phyloP scores from a whole-genome alignment of 345 rosid species.

The Cochlearia excelsa region DNA sequence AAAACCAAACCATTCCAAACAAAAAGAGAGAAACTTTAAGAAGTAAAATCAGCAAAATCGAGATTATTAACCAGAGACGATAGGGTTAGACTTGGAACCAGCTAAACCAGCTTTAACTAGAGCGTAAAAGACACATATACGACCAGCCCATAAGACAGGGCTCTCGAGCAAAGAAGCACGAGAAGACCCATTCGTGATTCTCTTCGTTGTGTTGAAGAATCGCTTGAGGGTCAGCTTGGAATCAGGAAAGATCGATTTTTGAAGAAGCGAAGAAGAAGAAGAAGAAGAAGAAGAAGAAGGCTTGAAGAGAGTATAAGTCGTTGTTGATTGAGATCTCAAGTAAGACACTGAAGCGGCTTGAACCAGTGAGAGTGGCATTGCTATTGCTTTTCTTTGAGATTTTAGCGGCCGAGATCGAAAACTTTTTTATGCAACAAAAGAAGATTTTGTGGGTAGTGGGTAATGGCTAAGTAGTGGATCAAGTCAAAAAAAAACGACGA shows the following conservation, averaged over 20 bases:
- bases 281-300: slow-evolving; percentile 26
- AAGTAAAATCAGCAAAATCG: background rate
- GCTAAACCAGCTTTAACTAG: slow-evolving; percentile 78
- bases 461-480: too few species aligned
- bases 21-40: background rate
- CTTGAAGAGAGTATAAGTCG: background rate
- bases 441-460: too few species aligned
- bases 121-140: slow-evolving; percentile 76
- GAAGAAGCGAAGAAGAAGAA: slow-evolving; percentile 24
- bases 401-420: slow-evolving; percentile 16
- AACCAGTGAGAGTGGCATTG: slow-evolving; percentile 45
- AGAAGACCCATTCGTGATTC: slow-evolving; percentile 24
- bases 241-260: slow-evolving; percentile 38
- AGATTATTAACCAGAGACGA: slow-evolving; percentile 57
- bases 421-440: too few species aligned
- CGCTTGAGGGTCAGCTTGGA: slow-evolving; percentile 17
- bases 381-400: slow-evolving; percentile 35
- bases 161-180: slow-evolving; percentile 67
- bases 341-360: slow-evolving; percentile 39
- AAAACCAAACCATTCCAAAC: background rate
- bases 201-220: slow-evolving; percentile 24
- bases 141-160: slow-evolving; percentile 81
- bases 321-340: slow-evolving; percentile 25
- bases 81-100: slow-evolving; percentile 77
- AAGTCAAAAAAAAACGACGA: too few species aligned